Conservation (phyloP, 164 flowering plant species). For the Magnolia sinica region DNA sequence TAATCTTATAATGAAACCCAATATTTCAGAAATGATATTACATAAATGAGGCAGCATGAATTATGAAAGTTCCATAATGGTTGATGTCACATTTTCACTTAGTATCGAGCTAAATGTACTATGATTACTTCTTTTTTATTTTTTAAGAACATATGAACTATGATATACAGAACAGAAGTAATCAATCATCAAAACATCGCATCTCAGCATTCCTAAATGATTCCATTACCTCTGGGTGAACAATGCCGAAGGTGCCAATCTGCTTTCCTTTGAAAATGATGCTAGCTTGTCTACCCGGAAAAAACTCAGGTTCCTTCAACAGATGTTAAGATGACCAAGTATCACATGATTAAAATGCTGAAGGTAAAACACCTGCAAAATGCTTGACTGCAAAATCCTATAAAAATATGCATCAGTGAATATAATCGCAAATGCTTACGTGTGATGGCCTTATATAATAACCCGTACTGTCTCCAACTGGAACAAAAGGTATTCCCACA, state of each 20-base stretch:
- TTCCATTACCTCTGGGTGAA: slow-evolving; percentile 78
- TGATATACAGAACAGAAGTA: no score
- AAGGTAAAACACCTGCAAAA: background rate
- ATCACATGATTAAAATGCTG: background rate
- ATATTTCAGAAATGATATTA: no score
- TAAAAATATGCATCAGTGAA: background rate
- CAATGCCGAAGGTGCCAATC: slow-evolving; percentile 82
- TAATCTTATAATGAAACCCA: no score
- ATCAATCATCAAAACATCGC: no score
- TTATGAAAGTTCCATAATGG: no score
- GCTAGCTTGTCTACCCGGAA: slow-evolving; percentile 78
- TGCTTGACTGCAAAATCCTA: background rate
- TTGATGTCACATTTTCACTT: no score
- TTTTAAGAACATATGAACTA: no score
- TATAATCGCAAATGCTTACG: slow-evolving; percentile 36
- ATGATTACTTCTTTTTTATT: no score
- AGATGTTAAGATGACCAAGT: slow-evolving; percentile 7
- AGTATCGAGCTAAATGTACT: no score
- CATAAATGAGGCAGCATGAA: no score
- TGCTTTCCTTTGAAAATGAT: slow-evolving; percentile 63
- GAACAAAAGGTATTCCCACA: slow-evolving; percentile 53
- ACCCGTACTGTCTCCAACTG: slow-evolving; percentile 51
- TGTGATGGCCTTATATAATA: slow-evolving; percentile 56
- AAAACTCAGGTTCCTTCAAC: slow-evolving; percentile 83
- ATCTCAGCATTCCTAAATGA: background rate